Conservation (phyloP, 805 yeast species). For the Spathaspora gorwiae region DNA sequence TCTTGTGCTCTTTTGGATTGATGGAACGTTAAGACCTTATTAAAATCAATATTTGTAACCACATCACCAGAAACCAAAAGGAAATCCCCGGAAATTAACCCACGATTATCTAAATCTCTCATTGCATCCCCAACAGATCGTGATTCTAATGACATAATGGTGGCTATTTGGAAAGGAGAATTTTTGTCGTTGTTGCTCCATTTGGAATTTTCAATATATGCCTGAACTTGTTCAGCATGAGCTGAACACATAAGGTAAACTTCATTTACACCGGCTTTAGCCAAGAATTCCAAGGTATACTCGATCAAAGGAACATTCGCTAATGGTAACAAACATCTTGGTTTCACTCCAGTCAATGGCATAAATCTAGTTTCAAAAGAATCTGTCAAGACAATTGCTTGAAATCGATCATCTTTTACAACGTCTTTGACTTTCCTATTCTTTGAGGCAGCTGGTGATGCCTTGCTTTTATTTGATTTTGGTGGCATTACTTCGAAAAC, state of each 20-base stretch:
- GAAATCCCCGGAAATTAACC: constrained; percentile 86
- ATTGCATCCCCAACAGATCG: constrained; percentile 95
- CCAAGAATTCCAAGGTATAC: constrained; percentile 90
- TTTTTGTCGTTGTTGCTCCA: constrained; percentile 52
- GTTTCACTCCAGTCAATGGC: constrained; percentile 83
- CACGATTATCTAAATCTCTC: constrained; percentile 91
- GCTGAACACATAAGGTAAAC: constrained; percentile 86
- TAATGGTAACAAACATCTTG: constrained; percentile 86
- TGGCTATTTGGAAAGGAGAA: constrained; percentile 77
- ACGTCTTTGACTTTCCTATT: constrained; percentile 52
- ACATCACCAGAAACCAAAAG: constrained; percentile 90
- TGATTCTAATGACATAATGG: constrained; percentile 80
- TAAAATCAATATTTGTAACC: constrained; percentile 84
- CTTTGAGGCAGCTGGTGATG: constrained; percentile 30
- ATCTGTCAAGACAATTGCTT: constrained; percentile 92
- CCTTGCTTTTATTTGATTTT: constrained; percentile 4
- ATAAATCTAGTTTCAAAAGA: constrained; percentile 87
- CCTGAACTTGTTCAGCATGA: constrained; percentile 84
- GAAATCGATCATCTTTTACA: constrained; percentile 70
- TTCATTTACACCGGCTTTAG: constrained; percentile 84
- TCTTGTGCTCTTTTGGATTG: constrained; percentile 66
- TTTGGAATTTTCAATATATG: constrained; percentile 68
- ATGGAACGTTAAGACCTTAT: constrained; percentile 69
- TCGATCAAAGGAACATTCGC: constrained; percentile 93
- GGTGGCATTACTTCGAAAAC: constrained; percentile 4